A percentile compares a stretch with the other conserved stretches of the same genome.
phyloP scores from a whole-genome alignment of 441 rosid species.

The Aleurites moluccanus region DNA sequence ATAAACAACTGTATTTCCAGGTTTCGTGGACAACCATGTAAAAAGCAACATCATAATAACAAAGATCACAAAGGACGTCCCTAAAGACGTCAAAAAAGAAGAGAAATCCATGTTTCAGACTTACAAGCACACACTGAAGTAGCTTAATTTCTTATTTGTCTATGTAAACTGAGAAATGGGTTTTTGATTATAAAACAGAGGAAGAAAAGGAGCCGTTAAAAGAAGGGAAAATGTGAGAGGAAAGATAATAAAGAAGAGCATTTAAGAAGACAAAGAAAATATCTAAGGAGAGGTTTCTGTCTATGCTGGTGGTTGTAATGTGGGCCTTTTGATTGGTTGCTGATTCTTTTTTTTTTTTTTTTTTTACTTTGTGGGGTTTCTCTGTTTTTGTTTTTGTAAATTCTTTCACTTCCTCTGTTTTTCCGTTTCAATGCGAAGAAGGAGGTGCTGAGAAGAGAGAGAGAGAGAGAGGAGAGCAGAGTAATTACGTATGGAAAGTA shows the following conservation, averaged over 20 bases:
- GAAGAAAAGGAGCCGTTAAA: constrained; percentile 16
- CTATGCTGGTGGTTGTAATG: neutral
- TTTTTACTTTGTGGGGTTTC: no score
- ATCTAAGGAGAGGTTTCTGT: no score
- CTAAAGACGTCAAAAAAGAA: constrained; percentile 81
- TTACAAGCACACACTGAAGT: neutral
- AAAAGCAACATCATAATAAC: constrained; percentile 63
- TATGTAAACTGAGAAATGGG: neutral
- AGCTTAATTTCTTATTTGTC: neutral
- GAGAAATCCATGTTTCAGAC: constrained; percentile 57
- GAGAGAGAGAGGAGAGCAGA: no score
- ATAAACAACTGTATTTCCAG: constrained; percentile 65
- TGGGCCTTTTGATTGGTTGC: neutral
- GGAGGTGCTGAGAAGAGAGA: no score
- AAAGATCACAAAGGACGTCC: constrained; percentile 66
- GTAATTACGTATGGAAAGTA: no score
- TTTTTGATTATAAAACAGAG: neutral
- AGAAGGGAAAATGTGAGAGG: constrained; percentile 5
- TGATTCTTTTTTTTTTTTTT: no score
- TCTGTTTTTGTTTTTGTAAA: neutral
- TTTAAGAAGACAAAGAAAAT: constrained; percentile 6
- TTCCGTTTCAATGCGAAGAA: neutral
- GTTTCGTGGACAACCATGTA: constrained; percentile 61
- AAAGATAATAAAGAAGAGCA: neutral
- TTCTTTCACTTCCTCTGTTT: neutral